A percentile compares a stretch with the other conserved stretches of the same genome.
Conservation (phyloP, 1,284 basidiomycete genomes). For the Golubevia sp. region DNA sequence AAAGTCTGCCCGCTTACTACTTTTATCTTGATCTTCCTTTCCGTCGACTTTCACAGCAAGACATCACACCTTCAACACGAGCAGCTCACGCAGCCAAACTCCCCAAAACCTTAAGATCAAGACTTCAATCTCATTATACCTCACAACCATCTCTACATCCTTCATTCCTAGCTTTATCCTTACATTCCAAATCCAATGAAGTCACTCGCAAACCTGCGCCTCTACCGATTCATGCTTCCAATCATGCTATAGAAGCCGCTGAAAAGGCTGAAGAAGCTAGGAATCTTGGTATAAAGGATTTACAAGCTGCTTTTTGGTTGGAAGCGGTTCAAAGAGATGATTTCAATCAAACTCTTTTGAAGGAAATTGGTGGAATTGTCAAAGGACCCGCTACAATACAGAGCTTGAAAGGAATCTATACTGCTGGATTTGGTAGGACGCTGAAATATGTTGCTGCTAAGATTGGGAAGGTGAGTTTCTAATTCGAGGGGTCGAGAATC, state of each 20-base stretch:
- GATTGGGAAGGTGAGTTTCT: conserved; percentile 31
- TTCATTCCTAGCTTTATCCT: conserved; percentile 37
- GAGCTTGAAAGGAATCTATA: conserved; percentile 56
- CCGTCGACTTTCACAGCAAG: conserved; percentile 18
- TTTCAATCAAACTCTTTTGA: conserved; percentile 35
- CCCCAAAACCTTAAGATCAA: not conserved
- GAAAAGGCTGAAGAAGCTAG: no score
- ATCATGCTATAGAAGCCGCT: no score
- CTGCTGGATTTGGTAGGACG: conserved; percentile 48
- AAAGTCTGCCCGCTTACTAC: not conserved
- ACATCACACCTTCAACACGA: conserved; percentile 24
- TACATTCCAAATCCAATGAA: no score
- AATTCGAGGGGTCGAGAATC: not conserved
- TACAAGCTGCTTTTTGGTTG: conserved; percentile 13
- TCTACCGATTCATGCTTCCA: no score
- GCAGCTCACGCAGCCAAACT: conserved; percentile 25
- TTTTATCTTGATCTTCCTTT: not conserved
- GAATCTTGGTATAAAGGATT: no score
- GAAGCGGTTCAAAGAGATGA: conserved; percentile 14
- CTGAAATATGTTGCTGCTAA: conserved; percentile 49
- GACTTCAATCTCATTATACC: conserved; percentile 35
- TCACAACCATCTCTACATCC: conserved; percentile 28
- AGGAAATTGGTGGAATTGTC: conserved; percentile 40
- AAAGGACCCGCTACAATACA: conserved; percentile 43
- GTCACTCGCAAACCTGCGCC: no score